These are phyloP conservation scores for Boletus rubroflammeus DNA, from an alignment of 768 basidiomycete species.

Conservation along the genomic window DNA sequence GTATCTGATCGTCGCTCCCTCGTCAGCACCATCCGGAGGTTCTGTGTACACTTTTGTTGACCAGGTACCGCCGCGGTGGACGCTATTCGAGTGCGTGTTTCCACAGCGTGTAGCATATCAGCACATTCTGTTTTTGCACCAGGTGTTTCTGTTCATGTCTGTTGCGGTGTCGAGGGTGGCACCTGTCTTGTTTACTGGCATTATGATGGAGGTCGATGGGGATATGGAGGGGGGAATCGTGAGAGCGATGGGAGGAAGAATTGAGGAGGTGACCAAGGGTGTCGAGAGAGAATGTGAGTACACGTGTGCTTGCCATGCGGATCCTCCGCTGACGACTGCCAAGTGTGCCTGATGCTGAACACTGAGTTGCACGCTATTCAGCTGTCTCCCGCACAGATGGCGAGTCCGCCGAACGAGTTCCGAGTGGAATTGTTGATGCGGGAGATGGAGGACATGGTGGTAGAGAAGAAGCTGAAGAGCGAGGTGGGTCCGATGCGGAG, in stretches of 20 bases:
- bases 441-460: slow-evolving; percentile 65
- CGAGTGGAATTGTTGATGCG: slow-evolving; percentile 41
- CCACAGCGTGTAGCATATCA: slow-evolving; percentile 70
- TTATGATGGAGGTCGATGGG: slow-evolving; percentile 28
- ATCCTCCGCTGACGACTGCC: slow-evolving; percentile 1
- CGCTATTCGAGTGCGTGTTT: slow-evolving; percentile 43
- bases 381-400: background rate
- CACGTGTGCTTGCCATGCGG: no score
- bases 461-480: slow-evolving; percentile 58
- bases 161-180: slow-evolving; percentile 69
- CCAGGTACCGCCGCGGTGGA: slow-evolving; percentile 10
- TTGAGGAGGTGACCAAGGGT: slow-evolving; percentile 39
- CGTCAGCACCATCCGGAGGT: slow-evolving; percentile 11
- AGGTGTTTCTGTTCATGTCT: slow-evolving; percentile 70
- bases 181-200: slow-evolving; percentile 56
- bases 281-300: slow-evolving; percentile 55
- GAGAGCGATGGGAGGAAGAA: slow-evolving; percentile 42
- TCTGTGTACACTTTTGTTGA: slow-evolving; percentile 26
- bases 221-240: slow-evolving; percentile 19
- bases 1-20: slow-evolving; percentile 54
- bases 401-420: slow-evolving; percentile 23
- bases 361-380: slow-evolving; percentile 53
- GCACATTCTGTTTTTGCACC: slow-evolving; percentile 73
- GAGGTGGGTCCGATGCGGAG: slow-evolving; percentile 53
- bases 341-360: slow-evolving; percentile 55